These are phyloP conservation scores for Saturnispora mendoncae DNA, from an alignment of 805 yeast species.

Conservation along the genomic window DNA sequence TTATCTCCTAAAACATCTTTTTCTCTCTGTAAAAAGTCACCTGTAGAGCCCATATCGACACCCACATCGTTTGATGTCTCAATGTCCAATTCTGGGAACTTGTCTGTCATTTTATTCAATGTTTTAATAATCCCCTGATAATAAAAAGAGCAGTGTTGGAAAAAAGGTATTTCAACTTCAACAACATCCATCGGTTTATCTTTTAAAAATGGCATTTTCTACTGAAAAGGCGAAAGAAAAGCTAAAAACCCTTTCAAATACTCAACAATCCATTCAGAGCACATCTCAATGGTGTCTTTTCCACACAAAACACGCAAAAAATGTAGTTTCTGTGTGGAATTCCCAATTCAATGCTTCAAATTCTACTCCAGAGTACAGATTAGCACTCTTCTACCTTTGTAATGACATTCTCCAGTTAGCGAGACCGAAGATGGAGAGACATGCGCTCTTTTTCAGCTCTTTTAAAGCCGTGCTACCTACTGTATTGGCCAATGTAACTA, in stretches of 20 bases:
- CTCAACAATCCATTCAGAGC: constrained; percentile 67
- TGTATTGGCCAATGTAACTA: constrained; percentile 25
- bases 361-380: constrained; percentile 28
- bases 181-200: background rate
- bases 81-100: constrained; percentile 59
- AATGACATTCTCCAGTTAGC: constrained; percentile 81
- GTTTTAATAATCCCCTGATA: background rate
- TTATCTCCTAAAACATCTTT: constrained; percentile 62
- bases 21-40: constrained; percentile 62
- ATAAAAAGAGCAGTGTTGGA: constrained; percentile 1
- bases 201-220: constrained; percentile 40
- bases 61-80: constrained; percentile 25
- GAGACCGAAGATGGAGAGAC: constrained; percentile 43
- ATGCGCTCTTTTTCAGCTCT: constrained; percentile 45
- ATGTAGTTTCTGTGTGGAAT: constrained; percentile 29
- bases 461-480: constrained; percentile 44
- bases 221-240: constrained; percentile 41
- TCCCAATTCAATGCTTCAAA: constrained; percentile 11
- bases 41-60: constrained; percentile 23
- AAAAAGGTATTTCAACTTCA: background rate
- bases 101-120: constrained; percentile 50
- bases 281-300: constrained; percentile 65
- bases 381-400: constrained; percentile 54
- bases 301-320: constrained; percentile 49
- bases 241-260: constrained; percentile 41